Conservation (phyloP, 768 basidiomycete genomes). For the Hericium alpestre region DNA sequence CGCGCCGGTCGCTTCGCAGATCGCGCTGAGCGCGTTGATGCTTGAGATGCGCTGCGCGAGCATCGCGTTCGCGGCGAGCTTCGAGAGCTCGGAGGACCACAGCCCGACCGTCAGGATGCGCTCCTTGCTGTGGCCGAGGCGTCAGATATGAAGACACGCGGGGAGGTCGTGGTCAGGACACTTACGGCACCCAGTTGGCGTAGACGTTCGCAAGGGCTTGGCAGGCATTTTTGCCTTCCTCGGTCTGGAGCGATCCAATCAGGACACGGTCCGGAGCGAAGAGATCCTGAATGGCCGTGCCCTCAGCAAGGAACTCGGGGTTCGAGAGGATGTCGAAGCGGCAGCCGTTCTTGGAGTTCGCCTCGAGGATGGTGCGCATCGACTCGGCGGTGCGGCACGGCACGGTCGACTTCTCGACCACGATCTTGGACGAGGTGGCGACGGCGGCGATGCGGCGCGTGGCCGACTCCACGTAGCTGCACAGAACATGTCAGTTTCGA, state of each 20-base stretch:
- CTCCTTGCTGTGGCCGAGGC: constrained; percentile 37
- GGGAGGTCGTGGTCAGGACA: constrained; percentile 11
- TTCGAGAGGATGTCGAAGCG: constrained; percentile 98
- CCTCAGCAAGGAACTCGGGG: constrained; percentile 98
- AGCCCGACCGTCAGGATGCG: constrained; percentile 89
- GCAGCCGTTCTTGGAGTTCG: constrained; percentile 87
- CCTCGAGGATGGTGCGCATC: constrained; percentile 98
- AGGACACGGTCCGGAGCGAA: constrained; percentile 89
- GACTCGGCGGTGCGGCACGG: constrained; percentile 98
- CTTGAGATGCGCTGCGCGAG: constrained; percentile 98
- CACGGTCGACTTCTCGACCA: constrained; percentile 98
- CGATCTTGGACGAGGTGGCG: constrained; percentile 87
- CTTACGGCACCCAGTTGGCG: constrained; percentile 92
- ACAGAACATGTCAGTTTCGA: constrained; percentile 5
- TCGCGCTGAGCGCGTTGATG: constrained; percentile 94
- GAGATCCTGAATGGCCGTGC: constrained; percentile 88
- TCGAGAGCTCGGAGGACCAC: constrained; percentile 97
- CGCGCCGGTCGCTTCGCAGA: constrained; percentile 97
- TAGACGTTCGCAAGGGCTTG: constrained; percentile 71
- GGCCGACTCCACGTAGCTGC: constrained; percentile 91
- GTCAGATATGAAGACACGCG: background rate
- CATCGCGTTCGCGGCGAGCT: constrained; percentile 99
- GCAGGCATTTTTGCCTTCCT: constrained; percentile 77
- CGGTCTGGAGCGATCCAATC: constrained; percentile 89
- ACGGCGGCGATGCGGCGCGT: constrained; percentile 93